Conservation (phyloP, 257 asterid genomes). For the Solanum ossicruentum region DNA sequence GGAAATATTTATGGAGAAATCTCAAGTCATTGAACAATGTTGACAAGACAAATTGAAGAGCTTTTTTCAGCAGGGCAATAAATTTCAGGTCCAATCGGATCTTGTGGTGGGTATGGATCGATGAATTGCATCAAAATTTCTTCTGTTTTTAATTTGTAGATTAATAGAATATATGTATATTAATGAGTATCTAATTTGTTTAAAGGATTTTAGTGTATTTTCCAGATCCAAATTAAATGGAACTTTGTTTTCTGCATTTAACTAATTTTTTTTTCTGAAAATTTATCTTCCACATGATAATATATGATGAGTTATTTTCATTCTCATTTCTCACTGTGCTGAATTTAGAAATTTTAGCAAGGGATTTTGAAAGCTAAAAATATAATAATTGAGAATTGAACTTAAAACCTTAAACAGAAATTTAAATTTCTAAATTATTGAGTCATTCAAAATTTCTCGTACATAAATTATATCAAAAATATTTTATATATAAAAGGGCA, state of each 20-base stretch:
- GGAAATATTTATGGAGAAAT: slow-evolving; percentile 35
- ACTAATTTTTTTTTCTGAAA: neutral
- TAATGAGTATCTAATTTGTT: too few relatives aligned
- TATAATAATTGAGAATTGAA: neutral
- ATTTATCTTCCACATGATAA: neutral
- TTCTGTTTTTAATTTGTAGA: neutral
- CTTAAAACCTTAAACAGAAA: neutral
- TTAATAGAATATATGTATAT: neutral
- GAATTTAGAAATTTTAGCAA: neutral
- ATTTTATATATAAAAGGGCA: too few relatives aligned
- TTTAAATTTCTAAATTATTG: too few relatives aligned
- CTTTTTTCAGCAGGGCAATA: too few relatives aligned
- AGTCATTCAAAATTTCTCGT: too few relatives aligned
- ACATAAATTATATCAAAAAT: too few relatives aligned
- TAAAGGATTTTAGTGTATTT: neutral
- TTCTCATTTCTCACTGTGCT: neutral
- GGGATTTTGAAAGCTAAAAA: neutral
- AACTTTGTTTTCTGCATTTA: neutral
- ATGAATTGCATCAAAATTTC: neutral
- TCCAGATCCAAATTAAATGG: neutral
- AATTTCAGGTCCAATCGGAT: neutral
- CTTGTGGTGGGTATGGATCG: neutral
- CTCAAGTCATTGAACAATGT: slow-evolving; percentile 7
- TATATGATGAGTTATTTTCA: neutral
- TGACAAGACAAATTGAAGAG: neutral